phyloP scores from a whole-genome alignment of 2,329 filamentous ascomycete species.

The Chaetomiaceae sp. region DNA sequence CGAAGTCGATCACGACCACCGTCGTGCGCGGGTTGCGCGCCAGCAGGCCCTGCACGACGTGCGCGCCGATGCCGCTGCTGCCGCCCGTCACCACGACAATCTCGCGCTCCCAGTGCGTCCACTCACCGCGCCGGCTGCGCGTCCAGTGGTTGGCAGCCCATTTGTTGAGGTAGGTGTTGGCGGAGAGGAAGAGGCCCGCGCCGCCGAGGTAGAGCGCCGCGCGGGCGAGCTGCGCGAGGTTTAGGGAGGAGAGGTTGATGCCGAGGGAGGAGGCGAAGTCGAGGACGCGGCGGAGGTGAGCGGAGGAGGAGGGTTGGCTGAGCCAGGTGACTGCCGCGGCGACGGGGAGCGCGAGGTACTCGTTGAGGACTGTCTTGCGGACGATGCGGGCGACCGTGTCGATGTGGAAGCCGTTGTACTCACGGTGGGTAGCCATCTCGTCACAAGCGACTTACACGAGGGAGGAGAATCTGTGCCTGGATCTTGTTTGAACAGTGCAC shows the following conservation, averaged over 20 bases:
- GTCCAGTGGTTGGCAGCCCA: slow-evolving; percentile 21
- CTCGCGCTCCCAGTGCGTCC: slow-evolving; percentile 33
- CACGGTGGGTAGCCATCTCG: slow-evolving; percentile 13
- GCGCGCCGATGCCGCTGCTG: slow-evolving; percentile 37
- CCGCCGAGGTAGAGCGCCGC: slow-evolving; percentile 10
- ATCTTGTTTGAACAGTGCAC: no score
- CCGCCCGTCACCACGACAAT: slow-evolving; percentile 41
- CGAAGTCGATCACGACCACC: slow-evolving; percentile 32
- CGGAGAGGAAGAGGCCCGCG: slow-evolving; percentile 13
- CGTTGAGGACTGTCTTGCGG: slow-evolving; percentile 18
- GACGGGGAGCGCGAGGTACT: slow-evolving; percentile 14
- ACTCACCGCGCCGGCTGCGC: slow-evolving; percentile 23
- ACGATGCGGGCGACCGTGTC: slow-evolving; percentile 16
- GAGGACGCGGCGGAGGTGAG: slow-evolving; percentile 4
- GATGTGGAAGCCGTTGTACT: slow-evolving; percentile 16
- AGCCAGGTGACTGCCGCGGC: slow-evolving; percentile 11
- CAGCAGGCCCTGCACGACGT: slow-evolving; percentile 30
- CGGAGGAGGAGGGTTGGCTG: slow-evolving; percentile 2
- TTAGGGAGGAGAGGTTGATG: slow-evolving; percentile 2
- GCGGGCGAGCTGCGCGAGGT: slow-evolving; percentile 7
- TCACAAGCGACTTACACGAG: not conserved
- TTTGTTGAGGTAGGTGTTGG: slow-evolving; percentile 18
- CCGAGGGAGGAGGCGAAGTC: not conserved
- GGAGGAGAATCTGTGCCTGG: no score
- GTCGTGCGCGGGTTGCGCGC: slow-evolving; percentile 23